phyloP scores from a whole-genome alignment of 306 rosid genomes.

The Luffa aegyptiaca region DNA sequence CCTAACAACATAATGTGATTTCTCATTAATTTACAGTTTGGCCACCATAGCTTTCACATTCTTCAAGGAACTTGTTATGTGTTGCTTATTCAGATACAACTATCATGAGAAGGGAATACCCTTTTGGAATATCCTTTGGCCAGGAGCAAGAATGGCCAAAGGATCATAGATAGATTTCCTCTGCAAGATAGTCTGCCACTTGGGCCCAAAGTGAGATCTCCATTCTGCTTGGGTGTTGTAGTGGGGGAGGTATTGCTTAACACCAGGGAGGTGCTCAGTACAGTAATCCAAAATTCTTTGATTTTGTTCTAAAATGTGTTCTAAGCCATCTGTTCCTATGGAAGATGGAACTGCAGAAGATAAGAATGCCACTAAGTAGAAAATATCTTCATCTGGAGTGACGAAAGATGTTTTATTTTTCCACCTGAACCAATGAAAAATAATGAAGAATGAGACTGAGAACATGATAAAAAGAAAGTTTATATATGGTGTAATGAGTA shows the following conservation, averaged over 20 bases:
- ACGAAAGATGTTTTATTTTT: conserved; percentile 63
- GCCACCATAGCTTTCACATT: conserved; percentile 3
- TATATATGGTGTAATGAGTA: neutral
- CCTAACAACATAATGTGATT: conserved; percentile 11
- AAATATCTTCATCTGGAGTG: conserved; percentile 82
- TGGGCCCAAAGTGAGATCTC: conserved; percentile 69
- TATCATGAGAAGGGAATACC: conserved; percentile 25
- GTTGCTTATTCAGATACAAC: neutral
- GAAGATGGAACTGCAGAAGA: conserved; percentile 69
- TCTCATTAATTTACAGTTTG: conserved; percentile 10
- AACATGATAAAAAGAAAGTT: neutral
- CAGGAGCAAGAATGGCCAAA: conserved; percentile 83
- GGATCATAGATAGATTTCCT: conserved; percentile 82
- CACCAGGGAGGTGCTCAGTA: conserved; percentile 28
- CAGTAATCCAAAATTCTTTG: conserved; percentile 53
- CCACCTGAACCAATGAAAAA: conserved; percentile 47
- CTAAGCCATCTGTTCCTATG: conserved; percentile 48
- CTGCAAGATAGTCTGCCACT: conserved; percentile 45
- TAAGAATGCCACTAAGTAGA: conserved; percentile 70
- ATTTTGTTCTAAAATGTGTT: conserved; percentile 52
- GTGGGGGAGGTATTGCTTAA: conserved; percentile 82
- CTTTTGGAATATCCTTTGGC: conserved; percentile 83
- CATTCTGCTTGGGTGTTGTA: conserved; percentile 64
- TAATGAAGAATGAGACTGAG: neutral
- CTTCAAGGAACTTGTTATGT: neutral